Conservation (phyloP, 2,329 filamentous ascomycete genomes). For the Colletotrichum sublineola region DNA sequence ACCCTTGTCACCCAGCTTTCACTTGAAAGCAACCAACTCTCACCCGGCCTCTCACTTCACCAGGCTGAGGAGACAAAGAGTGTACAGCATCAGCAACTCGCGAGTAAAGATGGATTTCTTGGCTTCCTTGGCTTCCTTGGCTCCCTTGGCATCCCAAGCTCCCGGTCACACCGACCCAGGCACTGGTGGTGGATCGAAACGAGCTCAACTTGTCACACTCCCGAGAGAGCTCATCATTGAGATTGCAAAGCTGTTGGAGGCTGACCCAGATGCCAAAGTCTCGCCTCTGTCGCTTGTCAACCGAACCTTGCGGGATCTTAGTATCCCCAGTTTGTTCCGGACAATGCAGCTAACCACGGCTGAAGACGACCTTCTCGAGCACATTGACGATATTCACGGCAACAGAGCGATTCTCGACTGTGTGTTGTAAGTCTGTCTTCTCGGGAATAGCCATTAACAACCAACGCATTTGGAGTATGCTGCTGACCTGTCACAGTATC, state of each 20-base stretch:
- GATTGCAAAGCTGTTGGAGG: neutral
- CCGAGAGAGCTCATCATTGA: neutral
- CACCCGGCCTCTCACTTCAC: neutral
- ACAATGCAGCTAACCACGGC: neutral
- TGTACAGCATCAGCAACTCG: neutral
- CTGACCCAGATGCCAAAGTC: neutral
- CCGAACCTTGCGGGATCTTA: neutral
- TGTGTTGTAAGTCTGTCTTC: neutral
- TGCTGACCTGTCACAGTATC: neutral
- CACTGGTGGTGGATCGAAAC: neutral
- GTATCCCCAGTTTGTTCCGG: neutral
- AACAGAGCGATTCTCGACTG: neutral
- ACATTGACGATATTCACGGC: neutral
- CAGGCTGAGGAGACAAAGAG: neutral
- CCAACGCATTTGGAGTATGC: neutral
- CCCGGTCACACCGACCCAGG: neutral
- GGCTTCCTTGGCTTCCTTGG: neutral
- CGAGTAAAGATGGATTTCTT: neutral
- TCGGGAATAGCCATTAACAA: too few species aligned
- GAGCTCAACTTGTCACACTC: neutral
- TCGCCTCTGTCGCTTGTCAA: neutral
- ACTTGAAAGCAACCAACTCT: neutral
- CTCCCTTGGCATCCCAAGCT: neutral
- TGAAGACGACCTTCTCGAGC: neutral
- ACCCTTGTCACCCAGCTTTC: neutral